Conservation (phyloP, 2,329 filamentous ascomycete genomes). For the Trichoderma sp. region DNA sequence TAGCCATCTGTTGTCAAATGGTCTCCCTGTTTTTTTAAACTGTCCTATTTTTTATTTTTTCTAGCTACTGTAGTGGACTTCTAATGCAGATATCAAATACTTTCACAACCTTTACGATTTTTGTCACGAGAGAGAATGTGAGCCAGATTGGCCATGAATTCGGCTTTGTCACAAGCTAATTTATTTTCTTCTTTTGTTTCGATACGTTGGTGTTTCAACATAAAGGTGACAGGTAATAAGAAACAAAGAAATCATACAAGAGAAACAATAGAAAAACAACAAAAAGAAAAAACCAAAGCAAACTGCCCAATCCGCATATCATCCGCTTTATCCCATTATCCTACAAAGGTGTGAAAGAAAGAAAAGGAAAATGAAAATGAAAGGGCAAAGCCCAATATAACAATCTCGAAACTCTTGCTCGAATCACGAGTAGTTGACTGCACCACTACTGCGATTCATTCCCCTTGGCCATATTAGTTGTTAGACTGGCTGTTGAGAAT, state of each 20-base stretch:
- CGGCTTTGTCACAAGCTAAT: neutral
- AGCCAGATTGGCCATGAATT: neutral
- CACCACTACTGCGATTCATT: neutral
- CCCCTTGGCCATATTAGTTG: constrained; percentile 60
- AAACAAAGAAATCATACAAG: neutral
- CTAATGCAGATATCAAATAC: constrained; percentile 64
- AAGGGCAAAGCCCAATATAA: neutral
- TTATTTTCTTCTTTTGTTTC: neutral
- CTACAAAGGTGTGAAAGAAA: neutral
- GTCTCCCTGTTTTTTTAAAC: constrained; percentile 29
- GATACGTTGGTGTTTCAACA: neutral
- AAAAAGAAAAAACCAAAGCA: neutral
- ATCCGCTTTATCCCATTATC: constrained; percentile 8
- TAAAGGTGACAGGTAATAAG: neutral
- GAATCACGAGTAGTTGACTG: neutral
- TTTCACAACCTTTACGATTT: constrained; percentile 36
- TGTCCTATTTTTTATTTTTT: constrained; percentile 37
- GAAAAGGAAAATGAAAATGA: neutral
- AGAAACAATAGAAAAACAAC: neutral
- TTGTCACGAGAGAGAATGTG: neutral
- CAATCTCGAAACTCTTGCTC: neutral
- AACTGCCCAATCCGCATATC: neutral
- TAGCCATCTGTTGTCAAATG: constrained; percentile 35
- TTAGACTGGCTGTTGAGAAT: constrained; percentile 96
- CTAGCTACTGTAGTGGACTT: constrained; percentile 60